Evolutionary conservation across 2,329 filamentous ascomycete species (phyloP), one percentile per base, ranked within the genome.

Genomic region (Orbilia ellipsospora): DNA sequence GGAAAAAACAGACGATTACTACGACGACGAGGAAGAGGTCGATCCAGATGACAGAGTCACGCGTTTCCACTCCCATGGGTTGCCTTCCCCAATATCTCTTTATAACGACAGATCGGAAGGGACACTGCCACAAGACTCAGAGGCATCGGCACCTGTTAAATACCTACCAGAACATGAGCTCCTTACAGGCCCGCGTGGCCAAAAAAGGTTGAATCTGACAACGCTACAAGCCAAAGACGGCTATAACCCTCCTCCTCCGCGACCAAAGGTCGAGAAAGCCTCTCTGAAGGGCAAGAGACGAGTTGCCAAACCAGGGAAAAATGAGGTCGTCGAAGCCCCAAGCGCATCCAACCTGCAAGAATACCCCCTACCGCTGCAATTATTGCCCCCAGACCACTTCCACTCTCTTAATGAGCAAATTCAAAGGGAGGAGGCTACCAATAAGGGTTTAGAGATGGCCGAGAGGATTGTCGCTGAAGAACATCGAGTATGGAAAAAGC

Each of bases 131-230:
- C n/a, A 52, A 52, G 12, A 18, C 3, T n/a, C 20, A 12, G 44
- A 48, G 16, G 16, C 48, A 23, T 4, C 48, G 20, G 12, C 4
- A 13, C 48, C 10, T 15, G 6, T 18, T 3, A 23, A 12, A 18
- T 52, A 20, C 16, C 18, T 52, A 23, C 4, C 48, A n/a, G 18
- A 23, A 18, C 4, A 23, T n/a, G 48, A 28, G 16, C 28, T 55
- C 4, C 20, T 23, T 23, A 26, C 26, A 18, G 55, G 55, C 26
- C 55, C 55, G 8, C 20, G 44, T 12, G 55, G 55, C n/a, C 36
- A 20, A 28, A 59, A 40, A 16, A 44, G 55, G n/a, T 18, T 59
- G 7, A 59, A 59, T 10, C 18, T 59, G 0, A 59, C 44, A 26
- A 59, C 36, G 2, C 40, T 59, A 7, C 36, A 44, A 26, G 36